These are phyloP conservation scores for Trichophyton verrucosum DNA, from an alignment of 2,329 filamentous ascomycete genomes.

Conservation along the genomic window DNA sequence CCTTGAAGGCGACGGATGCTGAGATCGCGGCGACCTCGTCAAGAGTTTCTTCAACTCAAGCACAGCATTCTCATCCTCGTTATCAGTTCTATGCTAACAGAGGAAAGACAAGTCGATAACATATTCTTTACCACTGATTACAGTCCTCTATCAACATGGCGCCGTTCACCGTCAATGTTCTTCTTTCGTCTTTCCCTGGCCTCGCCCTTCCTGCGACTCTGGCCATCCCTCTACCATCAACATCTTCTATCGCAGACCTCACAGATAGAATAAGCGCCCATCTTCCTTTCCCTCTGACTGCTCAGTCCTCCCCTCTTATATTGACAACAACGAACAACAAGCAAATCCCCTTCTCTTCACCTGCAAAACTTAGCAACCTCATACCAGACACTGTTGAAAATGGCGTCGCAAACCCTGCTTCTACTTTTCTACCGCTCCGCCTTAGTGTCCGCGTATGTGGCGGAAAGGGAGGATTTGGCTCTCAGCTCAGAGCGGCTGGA, in stretches of 20 bases:
- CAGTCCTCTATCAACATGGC: constrained; percentile 7
- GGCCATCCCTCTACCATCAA: constrained; percentile 56
- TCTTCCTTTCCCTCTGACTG: constrained; percentile 46
- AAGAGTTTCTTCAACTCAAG: neutral
- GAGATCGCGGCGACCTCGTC: neutral
- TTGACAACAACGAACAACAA: constrained; percentile 74
- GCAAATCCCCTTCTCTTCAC: constrained; percentile 46
- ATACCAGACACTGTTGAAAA: constrained; percentile 36
- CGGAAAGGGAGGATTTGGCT: constrained; percentile 96
- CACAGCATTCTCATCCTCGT: neutral
- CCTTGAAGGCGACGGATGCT: neutral
- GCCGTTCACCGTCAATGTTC: constrained; percentile 54
- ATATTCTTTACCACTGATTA: neutral
- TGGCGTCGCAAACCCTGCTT: constrained; percentile 28
- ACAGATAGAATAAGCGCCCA: constrained; percentile 46
- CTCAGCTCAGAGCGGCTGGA: constrained; percentile 87
- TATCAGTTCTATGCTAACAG: neutral
- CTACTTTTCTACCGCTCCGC: constrained; percentile 69
- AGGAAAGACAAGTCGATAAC: neutral
- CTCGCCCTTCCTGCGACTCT: constrained; percentile 72
- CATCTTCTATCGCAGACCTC: constrained; percentile 56
- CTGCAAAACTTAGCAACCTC: constrained; percentile 48
- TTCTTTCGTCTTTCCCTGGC: constrained; percentile 74
- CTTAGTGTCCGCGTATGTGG: constrained; percentile 69
- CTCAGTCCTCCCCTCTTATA: constrained; percentile 47